These are phyloP conservation scores for Serendipita indica DNA, from an alignment of 768 basidiomycete genomes.

Conservation along the genomic window DNA sequence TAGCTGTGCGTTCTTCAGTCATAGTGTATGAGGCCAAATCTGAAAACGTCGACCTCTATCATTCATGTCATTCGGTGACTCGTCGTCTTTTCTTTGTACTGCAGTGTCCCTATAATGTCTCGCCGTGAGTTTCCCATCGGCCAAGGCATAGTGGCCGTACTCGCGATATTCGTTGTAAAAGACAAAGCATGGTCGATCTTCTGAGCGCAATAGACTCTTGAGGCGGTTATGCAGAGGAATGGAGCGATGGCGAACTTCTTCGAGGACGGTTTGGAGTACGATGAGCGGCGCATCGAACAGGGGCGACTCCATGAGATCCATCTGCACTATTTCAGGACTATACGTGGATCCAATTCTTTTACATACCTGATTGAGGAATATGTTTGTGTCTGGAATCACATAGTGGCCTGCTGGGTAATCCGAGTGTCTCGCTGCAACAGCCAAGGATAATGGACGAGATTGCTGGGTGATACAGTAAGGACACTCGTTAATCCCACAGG, in stretches of 20 bases:
- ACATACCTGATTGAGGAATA: constrained; percentile 75
- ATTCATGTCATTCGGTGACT: constrained; percentile 86
- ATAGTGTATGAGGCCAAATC: background rate
- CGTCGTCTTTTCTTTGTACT: constrained; percentile 56
- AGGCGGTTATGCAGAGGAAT: constrained; percentile 86
- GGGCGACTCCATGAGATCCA: constrained; percentile 81
- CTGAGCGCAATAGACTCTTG: constrained; percentile 66
- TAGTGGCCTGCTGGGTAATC: constrained; percentile 56
- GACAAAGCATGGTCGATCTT: constrained; percentile 72
- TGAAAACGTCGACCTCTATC: constrained; percentile 54
- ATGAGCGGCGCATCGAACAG: constrained; percentile 69
- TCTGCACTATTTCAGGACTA: constrained; percentile 32
- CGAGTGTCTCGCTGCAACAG: constrained; percentile 44
- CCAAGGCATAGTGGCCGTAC: constrained; percentile 30
- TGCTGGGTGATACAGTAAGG: constrained; percentile 35
- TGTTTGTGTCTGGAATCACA: constrained; percentile 86
- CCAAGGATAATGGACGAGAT: constrained; percentile 37
- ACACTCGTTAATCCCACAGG: constrained; percentile 69
- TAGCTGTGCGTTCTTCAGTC: constrained; percentile 38
- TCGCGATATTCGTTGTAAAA: constrained; percentile 79
- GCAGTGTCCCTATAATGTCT: constrained; percentile 51
- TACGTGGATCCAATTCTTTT: background rate
- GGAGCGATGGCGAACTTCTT: constrained; percentile 91
- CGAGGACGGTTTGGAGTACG: constrained; percentile 85
- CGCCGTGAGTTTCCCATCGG: background rate